Evolutionary conservation across 257 asterid species (phyloP), one percentile per base, ranked within the genome.

Genomic region (Plantago ovata): DNA sequence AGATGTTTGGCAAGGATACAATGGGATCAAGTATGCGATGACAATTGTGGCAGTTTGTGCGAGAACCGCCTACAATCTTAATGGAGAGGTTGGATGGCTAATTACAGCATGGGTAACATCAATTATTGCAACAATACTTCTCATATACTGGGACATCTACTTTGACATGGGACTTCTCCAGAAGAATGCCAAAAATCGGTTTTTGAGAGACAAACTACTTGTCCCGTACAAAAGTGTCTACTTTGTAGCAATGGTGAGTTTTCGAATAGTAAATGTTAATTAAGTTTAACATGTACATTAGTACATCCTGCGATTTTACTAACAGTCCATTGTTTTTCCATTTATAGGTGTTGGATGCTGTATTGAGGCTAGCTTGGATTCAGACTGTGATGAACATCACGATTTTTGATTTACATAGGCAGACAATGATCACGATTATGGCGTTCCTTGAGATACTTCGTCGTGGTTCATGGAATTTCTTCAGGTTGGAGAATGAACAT

Each of bases 401-500:
- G 4, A 13, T 79, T 44, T 69, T 74, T 22, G 62, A 72, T 7
- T 52, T 82, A 51, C 84, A 82, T 43, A 69, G 64, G 20, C 79
- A 82, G 72, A 69, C 81, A 3, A 67, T 72, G 76, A 53, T 52
- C 23, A 60, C 84, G 3, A 67, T 77, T 15, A 71, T 84, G 64
- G 84, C 94, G 9, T 59, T 69, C 64, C 63, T 84, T 10, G 94
- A 84, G 75, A 82, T 84, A 39, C 42, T 81, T 67, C 87, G 87
- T 33, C 94, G 94, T 0, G 84, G 94, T 16, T 14, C 82, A 10
- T 84, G 94, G 94, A 84, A 74, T 61, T 82, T 84, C 60, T 84
- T 82, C 77, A 73, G 90, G 94, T 64, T 85, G 66, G 94, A 85
- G 78, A 85, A 85, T 53, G 94, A 85, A 56, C 94, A 85, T 65